phyloP scores from a whole-genome alignment of 129 eudicot genomes.

The Sambucus nigra region DNA sequence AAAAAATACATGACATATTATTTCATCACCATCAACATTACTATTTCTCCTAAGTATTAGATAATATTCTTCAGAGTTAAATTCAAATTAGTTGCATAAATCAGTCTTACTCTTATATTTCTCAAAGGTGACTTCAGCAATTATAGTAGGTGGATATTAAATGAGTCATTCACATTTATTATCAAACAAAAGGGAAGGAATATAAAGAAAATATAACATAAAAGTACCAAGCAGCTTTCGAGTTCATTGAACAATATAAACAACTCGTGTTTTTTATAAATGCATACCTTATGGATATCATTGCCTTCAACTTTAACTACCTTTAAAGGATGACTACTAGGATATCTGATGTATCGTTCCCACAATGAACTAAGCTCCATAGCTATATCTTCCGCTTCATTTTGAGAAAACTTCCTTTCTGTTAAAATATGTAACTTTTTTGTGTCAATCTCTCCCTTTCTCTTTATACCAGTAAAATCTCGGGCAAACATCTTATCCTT shows the following conservation, averaged over 20 bases:
- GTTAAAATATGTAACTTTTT: conserved; percentile 35
- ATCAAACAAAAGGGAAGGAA: not conserved
- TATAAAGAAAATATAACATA: not conserved
- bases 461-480: conserved; percentile 41
- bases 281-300: conserved; percentile 20
- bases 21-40: too few relatives aligned
- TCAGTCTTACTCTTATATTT: too few relatives aligned
- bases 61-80: too few relatives aligned
- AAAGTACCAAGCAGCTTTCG: not conserved
- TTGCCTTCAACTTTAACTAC: conserved; percentile 17
- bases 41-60: too few relatives aligned
- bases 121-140: too few relatives aligned
- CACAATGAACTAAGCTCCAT: conserved; percentile 40
- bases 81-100: too few relatives aligned
- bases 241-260: too few relatives aligned
- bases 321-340: conserved; percentile 80
- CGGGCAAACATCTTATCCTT: conserved; percentile 9
- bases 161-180: too few relatives aligned
- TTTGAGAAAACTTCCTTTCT: conserved; percentile 30
- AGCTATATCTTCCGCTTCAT: conserved; percentile 40
- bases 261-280: too few relatives aligned
- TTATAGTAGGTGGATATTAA: too few relatives aligned
- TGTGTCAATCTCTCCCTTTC: conserved; percentile 59
- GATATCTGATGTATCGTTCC: conserved; percentile 46
- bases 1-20: too few relatives aligned